These are phyloP conservation scores for Rhodamnia rubescens DNA, from an alignment of 345 rosid genomes.

Conservation along the genomic window DNA sequence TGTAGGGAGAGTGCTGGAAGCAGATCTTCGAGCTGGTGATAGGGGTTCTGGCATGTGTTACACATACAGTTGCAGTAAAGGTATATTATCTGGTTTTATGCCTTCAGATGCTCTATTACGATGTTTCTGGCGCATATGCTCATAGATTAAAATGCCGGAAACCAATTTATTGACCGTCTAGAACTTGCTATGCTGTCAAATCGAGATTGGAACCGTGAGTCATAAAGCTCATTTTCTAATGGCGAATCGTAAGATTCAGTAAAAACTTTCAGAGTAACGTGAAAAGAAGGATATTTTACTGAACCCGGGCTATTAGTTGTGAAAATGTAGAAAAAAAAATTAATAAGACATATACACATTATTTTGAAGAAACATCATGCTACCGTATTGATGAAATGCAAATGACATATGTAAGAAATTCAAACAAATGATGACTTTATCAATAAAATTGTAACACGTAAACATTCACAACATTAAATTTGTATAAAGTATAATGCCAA, in stretches of 20 bases:
- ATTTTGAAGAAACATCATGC: not conserved
- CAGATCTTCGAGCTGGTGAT: constrained; percentile 91
- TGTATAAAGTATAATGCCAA: not conserved
- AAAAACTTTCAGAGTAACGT: not conserved
- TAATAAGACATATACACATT: not conserved
- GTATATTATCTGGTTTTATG: constrained; percentile 11
- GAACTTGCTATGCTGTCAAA: not conserved
- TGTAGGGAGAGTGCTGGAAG: constrained; percentile 90
- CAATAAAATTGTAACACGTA: not conserved
- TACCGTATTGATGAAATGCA: not conserved
- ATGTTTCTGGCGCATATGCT: not conserved
- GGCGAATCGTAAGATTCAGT: not conserved
- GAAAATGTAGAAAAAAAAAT: not conserved
- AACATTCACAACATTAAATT: not conserved
- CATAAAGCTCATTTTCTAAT: not conserved
- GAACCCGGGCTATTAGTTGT: not conserved
- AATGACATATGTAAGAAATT: not conserved
- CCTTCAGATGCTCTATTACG: not conserved
- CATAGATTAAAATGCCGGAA: not conserved
- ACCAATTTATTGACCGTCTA: not conserved
- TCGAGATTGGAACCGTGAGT: not conserved
- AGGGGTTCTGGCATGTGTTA: constrained; percentile 88
- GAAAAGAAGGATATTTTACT: not conserved
- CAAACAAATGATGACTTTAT: not conserved
- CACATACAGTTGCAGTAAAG: constrained; percentile 97